phyloP scores from a whole-genome alignment of 176 grass and related monocot genomes.

The Miscanthus lutarioriparius region DNA sequence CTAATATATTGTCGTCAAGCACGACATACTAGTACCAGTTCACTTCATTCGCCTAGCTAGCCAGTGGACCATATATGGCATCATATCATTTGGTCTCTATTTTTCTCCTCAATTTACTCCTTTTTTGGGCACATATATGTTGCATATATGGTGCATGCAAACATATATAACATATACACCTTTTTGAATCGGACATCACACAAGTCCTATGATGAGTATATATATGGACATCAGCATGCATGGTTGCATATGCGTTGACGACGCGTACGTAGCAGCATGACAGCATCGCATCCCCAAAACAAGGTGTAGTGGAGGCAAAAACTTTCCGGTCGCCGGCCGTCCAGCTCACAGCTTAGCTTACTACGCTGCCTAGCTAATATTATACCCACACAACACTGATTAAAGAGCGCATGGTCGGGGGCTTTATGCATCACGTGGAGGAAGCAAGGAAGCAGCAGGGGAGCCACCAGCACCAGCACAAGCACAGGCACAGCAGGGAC shows the following conservation, averaged over 20 bases:
- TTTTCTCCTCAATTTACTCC: neutral
- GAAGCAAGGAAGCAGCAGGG: conserved; percentile 41
- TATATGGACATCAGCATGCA: too few species aligned
- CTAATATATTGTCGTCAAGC: neutral
- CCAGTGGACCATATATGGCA: neutral
- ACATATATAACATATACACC: too few species aligned
- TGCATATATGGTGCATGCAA: too few species aligned
- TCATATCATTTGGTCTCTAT: neutral
- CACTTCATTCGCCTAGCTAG: neutral
- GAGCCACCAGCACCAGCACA: neutral
- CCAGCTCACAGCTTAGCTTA: neutral
- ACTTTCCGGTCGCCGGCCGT: neutral
- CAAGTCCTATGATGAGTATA: too few species aligned
- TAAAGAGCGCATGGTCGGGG: conserved; percentile 13
- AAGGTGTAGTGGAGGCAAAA: neutral
- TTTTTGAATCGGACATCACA: too few species aligned
- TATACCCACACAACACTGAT: neutral
- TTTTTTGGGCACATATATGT: too few species aligned
- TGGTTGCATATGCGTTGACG: too few species aligned
- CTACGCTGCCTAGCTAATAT: neutral
- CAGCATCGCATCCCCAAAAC: neutral
- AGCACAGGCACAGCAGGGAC: neutral
- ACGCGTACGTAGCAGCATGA: neutral
- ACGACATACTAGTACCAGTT: neutral
- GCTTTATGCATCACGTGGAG: conserved; percentile 37